Base-by-base conservation (phyloP, 2,329 filamentous ascomycete species). In the Scedosporium aurantiacum region DNA sequence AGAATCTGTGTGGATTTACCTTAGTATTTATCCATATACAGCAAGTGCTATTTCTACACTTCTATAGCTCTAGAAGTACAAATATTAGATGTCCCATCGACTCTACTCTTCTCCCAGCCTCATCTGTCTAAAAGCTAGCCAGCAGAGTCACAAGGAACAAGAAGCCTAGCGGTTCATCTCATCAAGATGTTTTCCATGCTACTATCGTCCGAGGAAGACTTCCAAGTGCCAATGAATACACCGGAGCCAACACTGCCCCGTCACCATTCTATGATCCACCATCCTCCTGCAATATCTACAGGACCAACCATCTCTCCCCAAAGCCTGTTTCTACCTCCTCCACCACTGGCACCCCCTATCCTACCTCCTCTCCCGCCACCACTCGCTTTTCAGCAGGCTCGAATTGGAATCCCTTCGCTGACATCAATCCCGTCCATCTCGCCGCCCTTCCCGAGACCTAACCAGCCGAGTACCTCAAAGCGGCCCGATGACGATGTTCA, bases 401-500 rank as follows among this genome's bases (percentile, higher is more conserved):
- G 18, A 3, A 60, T 28, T 14, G 43, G 58, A 4, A 52, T 60
- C 23, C 28, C 58, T 23, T 54, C 50, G 4, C 43, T 60, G 7
- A 45, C 16, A 7, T 50, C 14, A 2, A 18, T 52, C 18, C 14
- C 32, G 7, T 23, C 16, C 23, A 27, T 25, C 16, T 23, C 14
- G n/a, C 27, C 27, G 5, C 54, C 16, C 2, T 37, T 40, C 5
- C 4, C 54, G 32, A 57, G 27, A 25, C 23, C 27, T 16, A 21
- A 10, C 21, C n/a, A 14, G 23, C 8, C n/a, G 14, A 40, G 1
- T 10, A 14, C 50, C 21, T 65, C 65, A 3, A 75, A 73, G 65
- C 63, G 68, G 60, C 66, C 65, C 25, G 75, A 78, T 57, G 72
- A 74, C 62, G 77, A 79, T 58, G 69, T 79, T 37, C 71, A 78